These are phyloP conservation scores for Xerophyta viscosa DNA, from an alignment of 106 monocot species.

Conservation along the genomic window DNA sequence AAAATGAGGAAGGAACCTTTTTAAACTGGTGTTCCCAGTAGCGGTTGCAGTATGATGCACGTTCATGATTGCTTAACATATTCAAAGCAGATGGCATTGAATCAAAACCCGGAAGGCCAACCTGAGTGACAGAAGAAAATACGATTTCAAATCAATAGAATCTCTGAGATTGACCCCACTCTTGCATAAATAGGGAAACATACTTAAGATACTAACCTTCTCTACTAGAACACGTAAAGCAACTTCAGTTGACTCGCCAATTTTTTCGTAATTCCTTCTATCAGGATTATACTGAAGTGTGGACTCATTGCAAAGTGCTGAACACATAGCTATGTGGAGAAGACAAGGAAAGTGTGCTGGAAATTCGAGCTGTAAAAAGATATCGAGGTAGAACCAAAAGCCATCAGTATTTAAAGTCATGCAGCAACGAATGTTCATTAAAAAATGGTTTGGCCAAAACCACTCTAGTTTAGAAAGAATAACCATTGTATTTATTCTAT, in stretches of 20 bases:
- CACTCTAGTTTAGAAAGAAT: no score
- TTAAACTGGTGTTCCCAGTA: slow-evolving; percentile 99
- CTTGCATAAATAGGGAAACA: no score
- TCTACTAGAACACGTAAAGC: slow-evolving; percentile 93
- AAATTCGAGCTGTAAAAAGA: slow-evolving; percentile 74
- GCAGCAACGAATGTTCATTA: no score
- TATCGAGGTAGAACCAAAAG: no score
- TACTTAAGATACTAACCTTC: slow-evolving; percentile 93
- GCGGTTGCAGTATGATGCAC: slow-evolving; percentile 92
- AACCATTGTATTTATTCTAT: no score
- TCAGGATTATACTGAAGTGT: slow-evolving; percentile 99
- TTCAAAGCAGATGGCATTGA: slow-evolving; percentile 97
- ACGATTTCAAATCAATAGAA: no score
- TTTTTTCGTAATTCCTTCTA: slow-evolving; percentile 87
- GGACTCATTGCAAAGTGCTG: slow-evolving; percentile 97
- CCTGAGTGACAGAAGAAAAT: no score
- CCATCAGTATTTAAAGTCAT: no score
- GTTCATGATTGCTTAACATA: slow-evolving; percentile 88
- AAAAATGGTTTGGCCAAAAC: no score
- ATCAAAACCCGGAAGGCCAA: slow-evolving; percentile 99
- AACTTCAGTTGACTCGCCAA: slow-evolving; percentile 99
- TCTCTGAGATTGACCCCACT: slow-evolving; percentile 15
- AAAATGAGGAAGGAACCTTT: slow-evolving; percentile 44
- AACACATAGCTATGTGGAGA: slow-evolving; percentile 98
- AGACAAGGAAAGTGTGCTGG: slow-evolving; percentile 96